Evolutionary conservation across 768 basidiomycete genomes (phyloP).

Genomic region (Naematelia encephala): DNA sequence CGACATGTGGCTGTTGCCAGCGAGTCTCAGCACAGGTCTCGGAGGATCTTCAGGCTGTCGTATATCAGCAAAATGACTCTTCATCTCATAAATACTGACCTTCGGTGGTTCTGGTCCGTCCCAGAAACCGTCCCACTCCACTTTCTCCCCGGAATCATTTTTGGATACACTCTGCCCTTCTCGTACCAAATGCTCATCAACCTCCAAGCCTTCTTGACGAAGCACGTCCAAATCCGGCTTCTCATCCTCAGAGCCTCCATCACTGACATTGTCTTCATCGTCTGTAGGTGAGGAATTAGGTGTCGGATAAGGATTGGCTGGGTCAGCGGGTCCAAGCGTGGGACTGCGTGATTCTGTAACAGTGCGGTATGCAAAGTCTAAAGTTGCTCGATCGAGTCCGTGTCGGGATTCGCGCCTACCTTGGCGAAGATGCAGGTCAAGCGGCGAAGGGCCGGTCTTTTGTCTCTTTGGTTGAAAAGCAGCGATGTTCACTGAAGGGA

Average conservation of each 20-base stretch:
- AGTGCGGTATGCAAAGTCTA: neutral
- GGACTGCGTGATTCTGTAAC: neutral
- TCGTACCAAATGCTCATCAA: constrained; percentile 16
- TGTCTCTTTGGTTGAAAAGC: neutral
- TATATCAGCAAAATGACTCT: neutral
- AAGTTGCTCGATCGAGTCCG: neutral
- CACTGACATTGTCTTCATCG: neutral
- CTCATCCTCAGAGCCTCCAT: neutral
- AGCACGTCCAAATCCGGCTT: neutral
- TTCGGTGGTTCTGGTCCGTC: neutral
- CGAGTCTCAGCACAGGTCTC: neutral
- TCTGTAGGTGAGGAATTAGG: neutral
- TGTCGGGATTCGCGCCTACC: neutral
- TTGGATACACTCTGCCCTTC: constrained; percentile 4
- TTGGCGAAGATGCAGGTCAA: neutral
- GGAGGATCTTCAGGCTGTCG: neutral
- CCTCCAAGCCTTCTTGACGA: constrained; percentile 4
- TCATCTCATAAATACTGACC: neutral
- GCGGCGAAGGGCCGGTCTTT: neutral
- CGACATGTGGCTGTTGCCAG: neutral
- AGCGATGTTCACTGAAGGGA: neutral
- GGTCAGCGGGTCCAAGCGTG: neutral
- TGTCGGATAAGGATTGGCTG: neutral
- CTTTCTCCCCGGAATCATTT: neutral
- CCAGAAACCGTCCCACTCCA: constrained; percentile 26